Base-by-base conservation (phyloP, 2,329 filamentous ascomycete genomes). In the Boeremia exigua region DNA sequence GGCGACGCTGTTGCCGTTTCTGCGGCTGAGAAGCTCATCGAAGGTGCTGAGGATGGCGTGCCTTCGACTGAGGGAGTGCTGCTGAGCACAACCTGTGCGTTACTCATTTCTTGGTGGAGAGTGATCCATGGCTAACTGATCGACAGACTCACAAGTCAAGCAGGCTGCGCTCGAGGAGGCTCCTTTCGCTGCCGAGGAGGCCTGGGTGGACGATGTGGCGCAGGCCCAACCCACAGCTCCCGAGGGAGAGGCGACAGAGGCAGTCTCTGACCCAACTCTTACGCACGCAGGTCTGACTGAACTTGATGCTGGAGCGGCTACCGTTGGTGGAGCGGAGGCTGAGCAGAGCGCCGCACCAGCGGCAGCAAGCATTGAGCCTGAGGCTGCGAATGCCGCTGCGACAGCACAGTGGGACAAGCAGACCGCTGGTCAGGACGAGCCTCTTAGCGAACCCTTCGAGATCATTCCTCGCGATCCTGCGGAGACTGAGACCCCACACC, bases 21-120 rank as follows among this genome's bases (percentile, higher is more conserved):
- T 49, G 86, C 89, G 53, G 92, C 92, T 78, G 77, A 91, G 69
- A 92, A 90, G 80, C 81, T 96, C 54, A 89, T 92, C 51, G 82
- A 91, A 55, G 90, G 89, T 30, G 82, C 85, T 25, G 81, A 87
- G 12, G 90, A 94, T 61, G 80, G 80, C 56, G 86, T 90, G 2
- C 77, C 80, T 61, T 88, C 85, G 62, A 88, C 90, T 27, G 80
- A 82, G 46, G 87, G 88, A 52, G 85, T 88, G 30, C 74, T 82
- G 59, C 82, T 92, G 23, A 78, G 85, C 63, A 86, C 90, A 25
- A 91, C 88, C 34, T 95, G 91, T 94, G 80, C 75, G 88, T 79
- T 33, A 3, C 39, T 11, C 3, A 28, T 23, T 42, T 6, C 15
- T 6, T 12, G 5, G 7, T 6, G 12, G 37, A 10, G 4, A 6